Evolutionary conservation across 371 early-diverging fungal genomes (phyloP), one percentile per base, ranked within the genome.

Genomic region (Polyrhizophydium stewartii): DNA sequence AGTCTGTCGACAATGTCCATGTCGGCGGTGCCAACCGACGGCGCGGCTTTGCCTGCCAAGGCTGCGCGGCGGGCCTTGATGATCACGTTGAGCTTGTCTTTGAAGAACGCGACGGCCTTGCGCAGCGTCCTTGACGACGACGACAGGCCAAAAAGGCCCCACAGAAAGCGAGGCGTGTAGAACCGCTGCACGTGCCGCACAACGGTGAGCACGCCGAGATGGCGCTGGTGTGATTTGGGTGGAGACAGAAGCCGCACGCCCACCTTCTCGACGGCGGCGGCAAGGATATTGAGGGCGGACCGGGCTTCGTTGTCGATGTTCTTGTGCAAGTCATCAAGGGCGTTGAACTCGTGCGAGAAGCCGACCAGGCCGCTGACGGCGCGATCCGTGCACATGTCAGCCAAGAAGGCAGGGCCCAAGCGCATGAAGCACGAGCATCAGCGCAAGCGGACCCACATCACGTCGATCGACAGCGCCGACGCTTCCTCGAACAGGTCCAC

Each of bases 1-100:
- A 53, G 27, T 24, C 55, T 24, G n/a, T 53, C 55, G 16, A 53
- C 5, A 24, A 53, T 9, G 24, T 50, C 51, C 51, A 50, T 50
- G 51, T 31, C 16, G 9, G 9, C n/a, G 51, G 51, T 16, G 51
- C n/a, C 51, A 12, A 19, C 12, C 40, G 40, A 19, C 10, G 40
- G 40, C 12, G 40, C 40, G 19, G 12, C 40, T 40, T 10, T n/a
- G n/a, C 43, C 31, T 25, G 24, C 31, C 12, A 50, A 12, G 27
- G 25, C 12, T 50, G 9, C 31, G 12, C 51, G 9, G 24, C 51
- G 31, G 51, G 10, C n/a, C 16, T 12, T 12, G 51, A 50, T 25
- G 9, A 50, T n/a, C 16, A 12, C n/a, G 12, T 50, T 9, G 31
- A 50, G 10, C 9, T 9, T 24, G 9, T 25, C 31, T 50, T 50